Evolutionary conservation across 257 asterid species (phyloP).

Genomic region (Forsythia suspensa): DNA sequence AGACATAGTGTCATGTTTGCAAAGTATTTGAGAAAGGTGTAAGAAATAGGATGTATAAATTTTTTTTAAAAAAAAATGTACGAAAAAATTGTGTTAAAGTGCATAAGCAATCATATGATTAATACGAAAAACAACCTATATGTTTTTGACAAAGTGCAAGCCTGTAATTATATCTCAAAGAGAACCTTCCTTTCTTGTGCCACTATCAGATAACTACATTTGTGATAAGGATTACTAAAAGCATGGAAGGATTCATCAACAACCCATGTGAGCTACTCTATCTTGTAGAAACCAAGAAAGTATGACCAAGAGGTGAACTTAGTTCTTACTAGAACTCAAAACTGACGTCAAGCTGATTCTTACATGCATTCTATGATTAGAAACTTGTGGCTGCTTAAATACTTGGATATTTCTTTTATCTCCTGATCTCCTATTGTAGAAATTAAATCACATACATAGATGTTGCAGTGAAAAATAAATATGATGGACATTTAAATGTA

Average conservation of each 20-base stretch:
- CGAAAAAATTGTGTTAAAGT: not conserved
- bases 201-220: not conserved
- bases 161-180: not conserved
- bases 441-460: not conserved
- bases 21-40: not conserved
- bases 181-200: not conserved
- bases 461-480: not conserved
- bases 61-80: too few species aligned
- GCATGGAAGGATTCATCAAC: conserved; percentile 8
- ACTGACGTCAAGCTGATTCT: conserved; percentile 1
- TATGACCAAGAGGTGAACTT: conserved; percentile 6
- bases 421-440: not conserved
- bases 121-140: not conserved
- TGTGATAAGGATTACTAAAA: not conserved
- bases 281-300: conserved; percentile 1
- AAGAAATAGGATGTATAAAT: not conserved
- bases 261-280: not conserved
- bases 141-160: not conserved
- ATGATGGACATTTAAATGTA: not conserved
- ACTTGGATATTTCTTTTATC: not conserved
- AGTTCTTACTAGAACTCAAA: not conserved
- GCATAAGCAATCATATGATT: not conserved
- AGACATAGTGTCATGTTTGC: not conserved
- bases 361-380: not conserved
- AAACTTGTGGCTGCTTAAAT: not conserved